These are phyloP conservation scores for Alternaria brassicicola DNA, from an alignment of 2,329 filamentous ascomycete genomes.

Conservation along the genomic window DNA sequence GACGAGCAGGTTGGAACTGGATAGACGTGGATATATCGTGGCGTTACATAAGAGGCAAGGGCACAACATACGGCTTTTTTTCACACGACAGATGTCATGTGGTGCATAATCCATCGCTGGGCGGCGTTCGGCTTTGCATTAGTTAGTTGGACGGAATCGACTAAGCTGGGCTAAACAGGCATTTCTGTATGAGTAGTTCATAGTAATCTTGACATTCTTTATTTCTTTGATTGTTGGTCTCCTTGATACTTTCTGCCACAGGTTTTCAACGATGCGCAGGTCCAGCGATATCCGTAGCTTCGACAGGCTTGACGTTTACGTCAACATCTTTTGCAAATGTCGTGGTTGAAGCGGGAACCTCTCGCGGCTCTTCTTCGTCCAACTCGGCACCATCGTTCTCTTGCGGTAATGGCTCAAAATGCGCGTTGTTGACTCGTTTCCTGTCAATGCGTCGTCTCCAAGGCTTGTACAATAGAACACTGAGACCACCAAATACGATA, in stretches of 20 bases:
- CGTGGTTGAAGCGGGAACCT: background rate
- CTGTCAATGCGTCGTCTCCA: conserved; percentile 71
- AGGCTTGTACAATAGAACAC: conserved; percentile 76
- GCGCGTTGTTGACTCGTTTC: conserved; percentile 34
- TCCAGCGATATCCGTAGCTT: conserved; percentile 22
- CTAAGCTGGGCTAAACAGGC: too few species aligned
- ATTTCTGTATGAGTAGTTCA: too few species aligned
- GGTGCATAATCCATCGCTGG: too few species aligned
- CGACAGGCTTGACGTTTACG: conserved; percentile 25
- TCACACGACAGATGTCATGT: too few species aligned
- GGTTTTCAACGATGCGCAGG: conserved; percentile 6
- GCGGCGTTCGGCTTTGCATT: too few species aligned
- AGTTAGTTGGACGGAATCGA: too few species aligned
- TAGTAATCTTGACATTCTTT: too few species aligned
- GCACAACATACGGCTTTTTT: too few species aligned
- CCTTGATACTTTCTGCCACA: too few species aligned
- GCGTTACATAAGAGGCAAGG: background rate
- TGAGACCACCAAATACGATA: conserved; percentile 74
- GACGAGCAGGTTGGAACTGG: background rate
- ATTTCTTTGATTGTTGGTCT: too few species aligned
- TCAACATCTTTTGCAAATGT: conserved; percentile 15
- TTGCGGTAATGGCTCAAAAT: conserved; percentile 36
- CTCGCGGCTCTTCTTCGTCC: conserved; percentile 18
- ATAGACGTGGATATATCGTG: background rate
- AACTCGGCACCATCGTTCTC: background rate